A percentile compares a stretch with the other conserved stretches of the same genome.
Conservation (phyloP, 2,329 filamentous ascomycete genomes). For the Ophiostoma triangulosporum region DNA sequence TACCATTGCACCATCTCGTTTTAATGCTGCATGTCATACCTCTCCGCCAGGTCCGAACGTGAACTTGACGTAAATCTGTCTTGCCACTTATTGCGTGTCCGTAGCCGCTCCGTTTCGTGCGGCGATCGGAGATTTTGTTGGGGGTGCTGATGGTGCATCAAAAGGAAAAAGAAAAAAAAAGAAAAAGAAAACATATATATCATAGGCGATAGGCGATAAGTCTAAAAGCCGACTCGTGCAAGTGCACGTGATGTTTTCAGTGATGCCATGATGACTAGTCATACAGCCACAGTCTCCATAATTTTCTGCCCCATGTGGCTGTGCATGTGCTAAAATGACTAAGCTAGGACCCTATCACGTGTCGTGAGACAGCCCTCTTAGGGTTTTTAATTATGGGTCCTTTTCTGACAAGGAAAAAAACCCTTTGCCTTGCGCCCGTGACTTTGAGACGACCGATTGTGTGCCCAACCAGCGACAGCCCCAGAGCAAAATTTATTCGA, state of each 20-base stretch:
- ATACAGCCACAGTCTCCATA: not conserved
- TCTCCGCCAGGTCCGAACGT: slow-evolving; percentile 10
- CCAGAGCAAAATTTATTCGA: slow-evolving; percentile 3
- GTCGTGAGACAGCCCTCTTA: slow-evolving; percentile 7
- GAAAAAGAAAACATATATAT: not conserved
- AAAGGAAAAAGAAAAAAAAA: not conserved
- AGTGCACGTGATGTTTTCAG: not conserved
- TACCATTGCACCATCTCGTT: no score
- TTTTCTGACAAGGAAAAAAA: not conserved
- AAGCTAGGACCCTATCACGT: slow-evolving; percentile 1
- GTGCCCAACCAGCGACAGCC: not conserved
- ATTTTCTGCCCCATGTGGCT: no score
- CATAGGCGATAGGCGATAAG: not conserved
- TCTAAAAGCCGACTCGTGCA: not conserved
- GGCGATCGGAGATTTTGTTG: not conserved
- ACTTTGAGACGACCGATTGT: not conserved
- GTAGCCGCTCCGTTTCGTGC: not conserved
- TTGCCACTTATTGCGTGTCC: not conserved
- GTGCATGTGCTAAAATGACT: not conserved
- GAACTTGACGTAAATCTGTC: slow-evolving; percentile 3
- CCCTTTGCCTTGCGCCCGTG: not conserved
- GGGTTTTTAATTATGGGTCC: slow-evolving; percentile 4
- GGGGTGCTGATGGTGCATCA: not conserved
- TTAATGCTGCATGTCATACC: no score
- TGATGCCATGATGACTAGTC: not conserved